Evolutionary conservation across 148 eudicot species (phyloP), one percentile per base, ranked within the genome.

Genomic region (Rhododendron henanense): DNA sequence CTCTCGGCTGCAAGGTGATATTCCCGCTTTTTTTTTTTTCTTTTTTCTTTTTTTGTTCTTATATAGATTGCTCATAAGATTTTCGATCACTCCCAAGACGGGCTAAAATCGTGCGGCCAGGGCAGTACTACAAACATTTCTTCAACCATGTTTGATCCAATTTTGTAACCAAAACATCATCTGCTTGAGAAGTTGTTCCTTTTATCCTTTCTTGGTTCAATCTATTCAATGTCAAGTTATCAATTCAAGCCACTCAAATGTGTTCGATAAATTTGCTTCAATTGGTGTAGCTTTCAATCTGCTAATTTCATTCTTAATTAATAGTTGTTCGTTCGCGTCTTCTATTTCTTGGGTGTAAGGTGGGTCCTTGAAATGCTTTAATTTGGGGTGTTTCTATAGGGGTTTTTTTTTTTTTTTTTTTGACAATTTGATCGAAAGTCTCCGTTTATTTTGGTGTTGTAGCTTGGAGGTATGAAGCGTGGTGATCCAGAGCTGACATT

Each of bases 1-100:
- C 94, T 37, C 91, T 92, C 61, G 92, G 89, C 39, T 92, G 94
- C 90, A 92, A 92, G 94, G 94, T 92, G 16, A 35, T 31, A 16
- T 41, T 45, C 23, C 48, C 14, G 23, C 31, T n/a, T 48, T 50
- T 10, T 41, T n/a, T n/a, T 21, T 21, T 0, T 61, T 19, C 0
- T 5, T 11, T 6, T 21, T 21, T 0, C 21, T 59, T 0, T 19
- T 61, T 0, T 23, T 5, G 23, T 5, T 57, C 3, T 67, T 25
- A 25, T 21, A 15, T 61, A 21, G 28, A 61, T 21, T 61, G 69
- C 69, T 61, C 69, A 7, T 61, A 61, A 6, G 13, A 7, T 57
- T 57, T 6, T 18, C 18, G 23, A 15, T 4, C 61, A 57, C 61
- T 57, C 61, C 61, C 61, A 57, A 57, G 61, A 57, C 19, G 21